Base-by-base conservation (phyloP, 2,329 filamentous ascomycete species). In the Alternaria consortialis region DNA sequence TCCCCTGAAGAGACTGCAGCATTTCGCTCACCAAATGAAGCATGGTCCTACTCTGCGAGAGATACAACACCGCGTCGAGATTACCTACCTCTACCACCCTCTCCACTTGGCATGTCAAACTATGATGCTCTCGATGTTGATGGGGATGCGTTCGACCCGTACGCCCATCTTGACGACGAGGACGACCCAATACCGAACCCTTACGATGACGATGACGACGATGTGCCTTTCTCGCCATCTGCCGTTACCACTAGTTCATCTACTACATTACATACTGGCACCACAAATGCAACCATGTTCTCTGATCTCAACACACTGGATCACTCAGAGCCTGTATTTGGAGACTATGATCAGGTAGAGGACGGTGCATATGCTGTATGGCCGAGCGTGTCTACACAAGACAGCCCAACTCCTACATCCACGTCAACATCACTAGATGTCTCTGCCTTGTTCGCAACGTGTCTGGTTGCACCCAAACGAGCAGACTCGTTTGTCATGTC, bases 81-180 rank as follows among this genome's bases (percentile, higher is more conserved):
- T 25, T 76, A 77, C 57, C 57, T 74, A 8, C 77, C 79, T 0
- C 63, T 77, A 5, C 74, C 75, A 9, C 77, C 78, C 1, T 80
- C 78, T 2, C 79, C 80, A 2, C 70, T 81, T 9, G 76, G 78
- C 3, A 67, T 80, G 2, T 80, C 76, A n/a, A 81, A 81, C 59
- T 82, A 82, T 64, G 80, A 81, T 57, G 77, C 77, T 9, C 73
- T 82, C 27, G 80, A 82, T 51, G 53, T 71, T 3, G 79, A 81
- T 40, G 77, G 78, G 20, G 69, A 74, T 20, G 58, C 68, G 7
- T 63, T 67, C 0, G 69, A 77, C 53, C 65, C 60, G 5, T 77
- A 78, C 51, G 61, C 70, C 6, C 68, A 74, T 48, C 47, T 77
- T 0, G 76, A 79, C 47, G 73, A 75, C 12, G 73, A 74, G 11